A percentile compares a stretch with the other conserved stretches of the same genome.
Evolutionary conservation across 106 monocot species (phyloP).

Genomic region (Allium cepa): DNA sequence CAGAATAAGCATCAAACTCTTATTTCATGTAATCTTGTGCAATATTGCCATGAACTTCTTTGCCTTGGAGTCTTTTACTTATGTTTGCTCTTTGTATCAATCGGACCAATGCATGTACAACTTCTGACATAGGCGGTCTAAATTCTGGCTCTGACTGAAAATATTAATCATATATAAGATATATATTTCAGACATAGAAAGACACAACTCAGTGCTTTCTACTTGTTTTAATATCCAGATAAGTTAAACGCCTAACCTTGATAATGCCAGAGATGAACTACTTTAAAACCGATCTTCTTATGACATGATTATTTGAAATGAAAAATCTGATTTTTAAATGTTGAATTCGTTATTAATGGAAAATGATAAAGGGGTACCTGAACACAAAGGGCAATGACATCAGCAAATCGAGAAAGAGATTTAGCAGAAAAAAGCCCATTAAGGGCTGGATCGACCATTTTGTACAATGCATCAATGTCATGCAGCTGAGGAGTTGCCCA

Average conservation of each 20-base stretch:
- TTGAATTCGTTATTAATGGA: background rate
- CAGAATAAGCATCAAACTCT: background rate
- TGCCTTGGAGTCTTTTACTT: conserved; percentile 52
- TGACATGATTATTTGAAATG: conserved; percentile 2
- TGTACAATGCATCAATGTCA: conserved; percentile 89
- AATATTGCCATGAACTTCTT: conserved; percentile 27
- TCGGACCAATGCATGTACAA: conserved; percentile 77
- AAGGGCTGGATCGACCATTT: conserved; percentile 87
- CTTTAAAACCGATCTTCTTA: too few species aligned
- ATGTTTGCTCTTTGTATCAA: conserved; percentile 73
- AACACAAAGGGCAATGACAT: conserved; percentile 84
- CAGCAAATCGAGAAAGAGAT: conserved; percentile 91
- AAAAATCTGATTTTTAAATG: conserved; percentile 1
- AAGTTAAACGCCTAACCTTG: background rate
- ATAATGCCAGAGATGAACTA: conserved; percentile 12
- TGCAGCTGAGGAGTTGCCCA: conserved; percentile 96
- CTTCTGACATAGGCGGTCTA: conserved; percentile 92
- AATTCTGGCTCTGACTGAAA: conserved; percentile 80
- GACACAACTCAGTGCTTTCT: conserved; percentile 7
- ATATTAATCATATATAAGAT: background rate
- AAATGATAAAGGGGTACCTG: conserved; percentile 40
- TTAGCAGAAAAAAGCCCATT: conserved; percentile 90
- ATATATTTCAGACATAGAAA: background rate
- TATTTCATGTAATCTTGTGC: conserved; percentile 28
- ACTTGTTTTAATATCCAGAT: too few species aligned